Conservation (phyloP, 768 basidiomycete genomes). For the Pleurotus tuoliensis region DNA sequence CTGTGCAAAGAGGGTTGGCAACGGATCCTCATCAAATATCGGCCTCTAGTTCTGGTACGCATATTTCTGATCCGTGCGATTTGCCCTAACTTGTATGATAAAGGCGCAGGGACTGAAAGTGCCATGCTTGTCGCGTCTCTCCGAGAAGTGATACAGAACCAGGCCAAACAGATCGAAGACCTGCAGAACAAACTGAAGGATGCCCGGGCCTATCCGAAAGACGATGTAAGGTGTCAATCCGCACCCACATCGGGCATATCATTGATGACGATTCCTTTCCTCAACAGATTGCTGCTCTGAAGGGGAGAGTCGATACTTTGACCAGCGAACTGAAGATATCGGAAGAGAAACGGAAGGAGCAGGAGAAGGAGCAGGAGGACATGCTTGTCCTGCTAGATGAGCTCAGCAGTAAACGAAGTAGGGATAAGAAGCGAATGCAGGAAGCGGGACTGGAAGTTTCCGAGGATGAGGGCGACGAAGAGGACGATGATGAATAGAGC, state of each 20-base stretch:
- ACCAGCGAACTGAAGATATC: conserved; percentile 44
- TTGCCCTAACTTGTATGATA: conserved; percentile 7
- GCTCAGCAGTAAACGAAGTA: conserved; percentile 76
- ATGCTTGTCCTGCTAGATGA: conserved; percentile 91
- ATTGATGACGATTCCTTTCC: conserved; percentile 15
- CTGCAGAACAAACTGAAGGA: conserved; percentile 61
- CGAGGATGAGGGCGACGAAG: conserved; percentile 85
- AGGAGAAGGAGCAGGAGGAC: conserved; percentile 97
- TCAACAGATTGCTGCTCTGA: conserved; percentile 40
- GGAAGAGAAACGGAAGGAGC: conserved; percentile 69
- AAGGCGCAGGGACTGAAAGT: conserved; percentile 71
- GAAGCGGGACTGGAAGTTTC: conserved; percentile 82
- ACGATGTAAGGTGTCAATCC: conserved; percentile 30
- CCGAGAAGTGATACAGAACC: conserved; percentile 76
- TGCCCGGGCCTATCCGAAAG: conserved; percentile 21
- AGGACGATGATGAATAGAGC: conserved; percentile 43
- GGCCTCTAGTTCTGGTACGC: conserved; percentile 50
- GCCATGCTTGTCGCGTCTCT: conserved; percentile 80
- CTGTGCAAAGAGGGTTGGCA: conserved; percentile 69
- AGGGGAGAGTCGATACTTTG: conserved; percentile 42
- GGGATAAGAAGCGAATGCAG: conserved; percentile 77
- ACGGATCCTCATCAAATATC: conserved; percentile 65
- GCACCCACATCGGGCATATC: background rate
- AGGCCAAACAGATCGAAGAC: conserved; percentile 74
- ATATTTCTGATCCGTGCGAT: conserved; percentile 1